Percentiles rank a stretch among this genome's conserved stretches.
Conservation (phyloP, 2,329 filamentous ascomycete genomes). For the Nothophoma quercina region DNA sequence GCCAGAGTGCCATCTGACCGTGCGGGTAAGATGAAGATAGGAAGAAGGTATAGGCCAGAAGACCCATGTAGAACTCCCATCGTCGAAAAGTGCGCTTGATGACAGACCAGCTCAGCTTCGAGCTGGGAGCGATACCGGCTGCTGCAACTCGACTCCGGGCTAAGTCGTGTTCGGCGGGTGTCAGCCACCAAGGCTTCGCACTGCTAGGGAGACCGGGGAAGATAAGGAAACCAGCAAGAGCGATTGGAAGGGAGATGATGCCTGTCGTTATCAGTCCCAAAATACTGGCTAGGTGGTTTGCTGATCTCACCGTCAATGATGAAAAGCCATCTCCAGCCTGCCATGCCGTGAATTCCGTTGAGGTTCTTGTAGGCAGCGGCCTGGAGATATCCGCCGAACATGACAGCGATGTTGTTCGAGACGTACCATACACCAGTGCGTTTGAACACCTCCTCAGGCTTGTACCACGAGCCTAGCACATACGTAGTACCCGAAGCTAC, state of each 20-base stretch:
- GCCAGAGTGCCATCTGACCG: constrained; percentile 62
- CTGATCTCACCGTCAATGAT: constrained; percentile 54
- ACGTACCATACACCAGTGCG: constrained; percentile 64
- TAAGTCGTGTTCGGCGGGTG: constrained; percentile 41
- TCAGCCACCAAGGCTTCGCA: constrained; percentile 60
- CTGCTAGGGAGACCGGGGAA: constrained; percentile 62
- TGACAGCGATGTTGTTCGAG: constrained; percentile 61
- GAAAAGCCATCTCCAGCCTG: constrained; percentile 63
- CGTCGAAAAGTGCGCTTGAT: constrained; percentile 56
- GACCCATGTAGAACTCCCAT: constrained; percentile 63
- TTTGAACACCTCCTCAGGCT: constrained; percentile 59
- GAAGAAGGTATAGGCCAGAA: constrained; percentile 56
- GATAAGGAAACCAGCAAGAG: constrained; percentile 62
- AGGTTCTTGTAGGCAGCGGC: constrained; percentile 62
- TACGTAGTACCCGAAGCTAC: constrained; percentile 49
- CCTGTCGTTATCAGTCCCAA: constrained; percentile 34
- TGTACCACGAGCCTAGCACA: constrained; percentile 53
- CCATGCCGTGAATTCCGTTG: constrained; percentile 56
- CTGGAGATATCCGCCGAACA: constrained; percentile 67
- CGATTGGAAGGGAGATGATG: constrained; percentile 64
- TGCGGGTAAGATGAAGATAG: constrained; percentile 53
- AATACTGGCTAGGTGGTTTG: neutral
- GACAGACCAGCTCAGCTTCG: constrained; percentile 53
- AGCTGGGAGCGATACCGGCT: constrained; percentile 47
- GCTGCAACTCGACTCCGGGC: constrained; percentile 40